These are phyloP conservation scores for Cryphonectria parasitica DNA, from an alignment of 2,329 filamentous ascomycete species.

Conservation along the genomic window DNA sequence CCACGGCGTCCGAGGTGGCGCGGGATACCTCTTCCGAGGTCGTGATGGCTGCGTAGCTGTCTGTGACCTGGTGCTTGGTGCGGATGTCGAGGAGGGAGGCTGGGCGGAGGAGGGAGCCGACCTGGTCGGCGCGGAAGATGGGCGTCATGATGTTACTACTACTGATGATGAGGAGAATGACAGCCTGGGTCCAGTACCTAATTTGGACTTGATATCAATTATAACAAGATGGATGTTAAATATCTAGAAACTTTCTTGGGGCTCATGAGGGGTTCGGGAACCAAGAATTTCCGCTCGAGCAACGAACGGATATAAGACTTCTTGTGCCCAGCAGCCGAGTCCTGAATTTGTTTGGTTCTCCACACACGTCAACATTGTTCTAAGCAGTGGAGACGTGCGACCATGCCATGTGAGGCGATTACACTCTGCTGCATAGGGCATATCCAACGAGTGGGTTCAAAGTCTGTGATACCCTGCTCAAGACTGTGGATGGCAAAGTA, in stretches of 20 bases:
- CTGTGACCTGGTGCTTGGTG: slow-evolving; percentile 12
- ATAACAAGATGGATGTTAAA: background rate
- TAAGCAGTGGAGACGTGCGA: background rate
- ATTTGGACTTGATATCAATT: too few relatives aligned
- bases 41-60: slow-evolving; percentile 9
- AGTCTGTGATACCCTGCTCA: background rate
- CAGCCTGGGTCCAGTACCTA: too few relatives aligned
- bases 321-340: background rate
- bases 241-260: too few relatives aligned
- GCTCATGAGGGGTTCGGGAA: background rate
- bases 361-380: background rate
- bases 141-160: background rate
- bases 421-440: background rate
- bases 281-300: background rate
- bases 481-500: background rate
- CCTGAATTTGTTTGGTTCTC: background rate
- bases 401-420: background rate
- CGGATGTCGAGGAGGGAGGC: slow-evolving; percentile 14
- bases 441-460: background rate
- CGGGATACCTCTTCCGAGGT: background rate
- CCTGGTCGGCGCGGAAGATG: slow-evolving; percentile 21
- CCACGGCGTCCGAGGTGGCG: slow-evolving; percentile 10
- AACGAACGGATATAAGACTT: background rate
- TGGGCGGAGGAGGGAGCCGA: slow-evolving; percentile 24
- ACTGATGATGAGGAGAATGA: background rate